Evolutionary conservation across 1,139 yeast genomes (phyloP).

Genomic region (Geotrichum citri-aurantii): DNA sequence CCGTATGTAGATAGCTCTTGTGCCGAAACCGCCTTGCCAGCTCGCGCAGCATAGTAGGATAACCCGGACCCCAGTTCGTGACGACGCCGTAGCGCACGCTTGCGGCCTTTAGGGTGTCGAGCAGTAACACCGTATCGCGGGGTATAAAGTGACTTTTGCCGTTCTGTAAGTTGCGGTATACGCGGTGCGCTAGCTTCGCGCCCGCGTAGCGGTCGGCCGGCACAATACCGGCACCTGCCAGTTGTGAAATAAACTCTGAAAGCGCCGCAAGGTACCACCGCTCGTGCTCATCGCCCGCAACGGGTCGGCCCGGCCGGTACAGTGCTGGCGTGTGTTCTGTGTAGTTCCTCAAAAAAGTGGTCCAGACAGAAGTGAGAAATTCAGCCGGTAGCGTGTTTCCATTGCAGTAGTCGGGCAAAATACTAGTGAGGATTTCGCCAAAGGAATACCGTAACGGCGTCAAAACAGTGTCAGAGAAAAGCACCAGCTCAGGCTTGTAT

Average conservation of each 20-base stretch:
- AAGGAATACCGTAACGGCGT: constrained; percentile 10
- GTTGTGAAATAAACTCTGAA: not conserved
- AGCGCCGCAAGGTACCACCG: constrained; percentile 9
- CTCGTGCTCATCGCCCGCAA: constrained; percentile 5
- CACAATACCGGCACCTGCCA: not conserved
- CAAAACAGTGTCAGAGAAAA: constrained; percentile 15
- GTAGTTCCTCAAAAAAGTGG: not conserved
- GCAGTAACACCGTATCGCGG: constrained; percentile 17
- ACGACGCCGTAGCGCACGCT: constrained; percentile 30
- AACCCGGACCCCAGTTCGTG: constrained; percentile 29
- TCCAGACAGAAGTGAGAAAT: not conserved
- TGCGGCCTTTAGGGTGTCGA: constrained; percentile 19
- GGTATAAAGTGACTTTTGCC: constrained; percentile 23
- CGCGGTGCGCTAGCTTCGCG: constrained; percentile 5
- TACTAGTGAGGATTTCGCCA: constrained; percentile 8
- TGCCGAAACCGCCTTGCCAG: constrained; percentile 8
- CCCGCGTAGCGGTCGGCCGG: not conserved
- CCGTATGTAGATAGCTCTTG: not conserved
- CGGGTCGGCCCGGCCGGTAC: constrained; percentile 3
- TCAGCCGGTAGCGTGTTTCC: not conserved
- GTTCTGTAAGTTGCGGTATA: constrained; percentile 17
- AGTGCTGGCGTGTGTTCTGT: not conserved
- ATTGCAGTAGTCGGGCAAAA: not conserved
- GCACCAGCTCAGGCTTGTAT: constrained; percentile 14
- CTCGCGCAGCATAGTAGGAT: constrained; percentile 17